phyloP scores from a whole-genome alignment of 768 basidiomycete genomes.

The Rickenella mellea region DNA sequence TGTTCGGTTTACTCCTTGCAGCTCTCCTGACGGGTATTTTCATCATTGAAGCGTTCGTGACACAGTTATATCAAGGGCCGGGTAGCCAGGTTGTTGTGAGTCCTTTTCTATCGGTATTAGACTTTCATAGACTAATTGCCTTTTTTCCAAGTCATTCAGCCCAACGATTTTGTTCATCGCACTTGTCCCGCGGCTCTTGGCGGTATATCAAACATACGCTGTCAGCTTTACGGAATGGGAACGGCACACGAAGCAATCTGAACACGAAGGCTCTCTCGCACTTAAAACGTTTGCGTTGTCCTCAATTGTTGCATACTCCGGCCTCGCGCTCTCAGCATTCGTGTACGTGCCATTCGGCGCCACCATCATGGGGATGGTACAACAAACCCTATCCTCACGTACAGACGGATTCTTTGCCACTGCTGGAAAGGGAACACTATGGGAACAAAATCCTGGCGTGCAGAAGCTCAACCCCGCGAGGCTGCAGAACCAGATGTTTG shows the following conservation, averaged over 20 bases:
- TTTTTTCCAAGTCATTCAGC: slow-evolving; percentile 46
- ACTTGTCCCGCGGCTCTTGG: slow-evolving; percentile 73
- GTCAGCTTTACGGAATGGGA: slow-evolving; percentile 77
- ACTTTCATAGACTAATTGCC: neutral
- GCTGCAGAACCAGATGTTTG: slow-evolving; percentile 87
- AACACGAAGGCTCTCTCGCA: slow-evolving; percentile 71
- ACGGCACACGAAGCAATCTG: slow-evolving; percentile 77
- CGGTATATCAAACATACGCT: slow-evolving; percentile 62
- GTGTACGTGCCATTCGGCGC: slow-evolving; percentile 93
- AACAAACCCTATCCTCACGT: slow-evolving; percentile 16
- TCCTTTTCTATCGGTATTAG: slow-evolving; percentile 5
- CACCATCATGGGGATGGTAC: slow-evolving; percentile 58
- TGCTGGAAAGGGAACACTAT: slow-evolving; percentile 15
- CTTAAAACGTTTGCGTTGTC: slow-evolving; percentile 87
- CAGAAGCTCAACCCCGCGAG: slow-evolving; percentile 58
- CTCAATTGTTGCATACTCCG: slow-evolving; percentile 84
- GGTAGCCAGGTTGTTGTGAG: slow-evolving; percentile 71
- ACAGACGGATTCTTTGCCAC: slow-evolving; percentile 7
- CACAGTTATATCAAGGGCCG: slow-evolving; percentile 80
- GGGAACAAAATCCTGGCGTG: slow-evolving; percentile 30
- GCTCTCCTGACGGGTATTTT: slow-evolving; percentile 74
- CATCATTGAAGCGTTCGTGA: slow-evolving; percentile 84
- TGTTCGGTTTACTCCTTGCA: slow-evolving; percentile 63
- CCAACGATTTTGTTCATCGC: slow-evolving; percentile 80
- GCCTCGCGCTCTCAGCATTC: slow-evolving; percentile 88